Evolutionary conservation across 305 asterid species (phyloP), one percentile per base, ranked within the genome.

Genomic region (Fraxinus xanthoxyloides): DNA sequence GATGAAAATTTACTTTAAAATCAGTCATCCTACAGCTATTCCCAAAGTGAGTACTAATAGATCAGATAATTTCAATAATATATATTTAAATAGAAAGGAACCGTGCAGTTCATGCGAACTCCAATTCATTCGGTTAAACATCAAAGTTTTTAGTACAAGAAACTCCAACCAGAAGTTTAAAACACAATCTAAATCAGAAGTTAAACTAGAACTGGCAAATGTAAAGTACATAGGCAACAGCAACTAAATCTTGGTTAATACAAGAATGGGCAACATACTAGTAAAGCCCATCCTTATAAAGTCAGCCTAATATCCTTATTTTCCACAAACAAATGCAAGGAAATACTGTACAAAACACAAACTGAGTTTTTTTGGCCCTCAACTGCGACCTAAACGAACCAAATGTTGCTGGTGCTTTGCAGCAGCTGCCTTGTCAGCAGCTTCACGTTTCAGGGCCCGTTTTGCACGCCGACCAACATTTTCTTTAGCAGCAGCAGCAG

Each of bases 361-460:
- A 36, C 35, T 19, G 40, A 72, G 75, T 32, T 32, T 54, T 30
- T 34, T 40, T 43, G 30, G 4, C 19, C 75, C 5, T 17, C 67
- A 72, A 51, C 77, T 80, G 43, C 88, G 91, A 13, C 95, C 95
- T 79, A 93, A 63, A 94, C 93, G 91, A 74, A 31, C 86, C 86
- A 91, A 83, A 80, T 76, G 97, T 80, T 88, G 89, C 87, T 89
- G 93, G 77, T 93, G 96, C 81, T 94, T 93, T 23, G 76, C 93
- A 48, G 97, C 97, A 35, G 97, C 93, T 3, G 91, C 98, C 88
- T 89, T 86, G 73, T 92, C 92, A 32, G 98, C 97, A 70, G 97
- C 95, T 85, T 94, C 97, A 5, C 94, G 91, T 86, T 94, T 94
- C 84, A 90, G 67, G n/a, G 98, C 93, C 89, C 97, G 84, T 70